Conservation (phyloP, 768 basidiomycete species). For the Filobasidium floriforme region DNA sequence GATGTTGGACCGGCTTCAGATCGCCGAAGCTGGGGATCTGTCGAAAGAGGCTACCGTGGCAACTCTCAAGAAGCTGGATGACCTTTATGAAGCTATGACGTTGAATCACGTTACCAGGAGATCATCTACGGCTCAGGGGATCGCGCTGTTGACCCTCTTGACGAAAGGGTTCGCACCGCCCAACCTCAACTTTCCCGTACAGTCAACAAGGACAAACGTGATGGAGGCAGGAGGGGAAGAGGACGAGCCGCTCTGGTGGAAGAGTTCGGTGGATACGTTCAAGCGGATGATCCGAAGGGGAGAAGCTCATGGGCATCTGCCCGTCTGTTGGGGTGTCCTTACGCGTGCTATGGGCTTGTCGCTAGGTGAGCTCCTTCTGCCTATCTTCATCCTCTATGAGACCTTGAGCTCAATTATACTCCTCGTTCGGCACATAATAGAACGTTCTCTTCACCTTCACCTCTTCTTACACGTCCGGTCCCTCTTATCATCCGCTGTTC, state of each 20-base stretch:
- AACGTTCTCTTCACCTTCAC: constrained; percentile 74
- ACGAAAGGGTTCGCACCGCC: constrained; percentile 68
- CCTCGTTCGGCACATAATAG: constrained; percentile 68
- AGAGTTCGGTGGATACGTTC: constrained; percentile 56
- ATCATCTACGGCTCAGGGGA: constrained; percentile 83
- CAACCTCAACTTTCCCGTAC: constrained; percentile 21
- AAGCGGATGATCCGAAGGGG: constrained; percentile 63
- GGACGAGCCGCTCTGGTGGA: constrained; percentile 9
- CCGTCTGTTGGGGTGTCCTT: constrained; percentile 82
- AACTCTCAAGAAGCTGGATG: constrained; percentile 57
- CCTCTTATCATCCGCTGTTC: constrained; percentile 81
- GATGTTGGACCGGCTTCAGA: not conserved
- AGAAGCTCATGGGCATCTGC: constrained; percentile 69
- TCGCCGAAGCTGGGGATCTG: not conserved
- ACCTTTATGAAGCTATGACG: constrained; percentile 72
- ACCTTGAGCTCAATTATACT: constrained; percentile 50
- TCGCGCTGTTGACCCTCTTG: constrained; percentile 82
- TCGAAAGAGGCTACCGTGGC: constrained; percentile 37
- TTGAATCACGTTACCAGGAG: constrained; percentile 82
- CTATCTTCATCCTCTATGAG: not conserved
- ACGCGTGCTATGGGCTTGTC: constrained; percentile 67
- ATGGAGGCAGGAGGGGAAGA: constrained; percentile 17
- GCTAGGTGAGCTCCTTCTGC: constrained; percentile 52
- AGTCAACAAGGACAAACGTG: not conserved
- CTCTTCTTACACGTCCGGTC: constrained; percentile 88